Percentiles rank a stretch among this genome's conserved stretches.
phyloP scores from a whole-genome alignment of 2,329 filamentous ascomycete species.

The Zopfia rhizophila region DNA sequence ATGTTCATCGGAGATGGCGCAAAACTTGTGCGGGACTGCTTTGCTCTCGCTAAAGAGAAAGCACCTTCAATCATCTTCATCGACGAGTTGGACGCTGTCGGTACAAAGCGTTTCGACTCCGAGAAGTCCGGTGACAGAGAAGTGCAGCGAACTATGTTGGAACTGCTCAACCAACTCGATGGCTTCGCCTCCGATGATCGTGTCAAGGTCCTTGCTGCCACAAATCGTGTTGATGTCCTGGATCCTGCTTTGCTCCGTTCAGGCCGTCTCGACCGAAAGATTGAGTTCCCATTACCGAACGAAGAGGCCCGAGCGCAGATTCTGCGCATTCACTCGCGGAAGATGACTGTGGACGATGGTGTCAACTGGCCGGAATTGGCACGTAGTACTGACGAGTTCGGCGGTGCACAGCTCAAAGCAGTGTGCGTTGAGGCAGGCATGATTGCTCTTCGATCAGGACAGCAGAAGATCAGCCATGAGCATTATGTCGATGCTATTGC shows the following conservation, averaged over 20 bases:
- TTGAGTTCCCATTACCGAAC: conserved; percentile 97
- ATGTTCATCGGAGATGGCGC: conserved; percentile 99
- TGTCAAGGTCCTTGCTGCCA: conserved; percentile 95
- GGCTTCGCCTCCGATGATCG: conserved; percentile 97
- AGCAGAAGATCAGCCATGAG: conserved; percentile 97
- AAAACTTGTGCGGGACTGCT: conserved; percentile 96
- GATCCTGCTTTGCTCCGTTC: conserved; percentile 92
- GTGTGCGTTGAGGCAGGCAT: conserved; percentile 99
- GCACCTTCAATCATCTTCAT: conserved; percentile 99
- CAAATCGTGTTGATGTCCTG: conserved; percentile 92
- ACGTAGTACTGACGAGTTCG: conserved; percentile 97
- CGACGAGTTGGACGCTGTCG: conserved; percentile 97
- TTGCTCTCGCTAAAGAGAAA: conserved; percentile 98
- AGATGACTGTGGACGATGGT: conserved; percentile 94
- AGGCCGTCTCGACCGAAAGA: conserved; percentile 93
- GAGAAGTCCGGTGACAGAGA: conserved; percentile 98
- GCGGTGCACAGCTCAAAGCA: conserved; percentile 96
- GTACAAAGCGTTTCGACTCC: conserved; percentile 98
- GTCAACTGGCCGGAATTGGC: conserved; percentile 98
- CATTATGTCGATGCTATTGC: conserved; percentile 98
- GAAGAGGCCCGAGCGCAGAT: conserved; percentile 98
- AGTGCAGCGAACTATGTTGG: conserved; percentile 98
- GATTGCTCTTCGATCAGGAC: conserved; percentile 94
- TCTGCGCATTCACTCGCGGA: conserved; percentile 94
- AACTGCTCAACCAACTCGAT: conserved; percentile 97